Percentiles rank a stretch among this genome's conserved stretches.
Evolutionary conservation across 2,329 filamentous ascomycete genomes (phyloP).

Genomic region (Aspergillus unguis): DNA sequence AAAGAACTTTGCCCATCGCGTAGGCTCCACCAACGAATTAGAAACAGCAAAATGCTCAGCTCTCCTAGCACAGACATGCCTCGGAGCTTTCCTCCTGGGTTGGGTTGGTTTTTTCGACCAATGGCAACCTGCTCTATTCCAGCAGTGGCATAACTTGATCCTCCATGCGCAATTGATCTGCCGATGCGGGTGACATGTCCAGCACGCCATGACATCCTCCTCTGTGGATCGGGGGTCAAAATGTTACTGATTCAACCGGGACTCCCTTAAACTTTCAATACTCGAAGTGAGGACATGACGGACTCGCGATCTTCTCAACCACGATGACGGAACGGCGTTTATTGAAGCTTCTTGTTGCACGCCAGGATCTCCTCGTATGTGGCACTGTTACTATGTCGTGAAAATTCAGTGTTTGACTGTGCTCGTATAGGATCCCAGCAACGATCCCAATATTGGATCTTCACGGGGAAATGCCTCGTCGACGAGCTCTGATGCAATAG

Average conservation of each 20-base stretch:
- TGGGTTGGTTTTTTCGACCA: conserved; percentile 6
- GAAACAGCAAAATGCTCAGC: not conserved
- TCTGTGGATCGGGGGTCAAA: too few relatives aligned
- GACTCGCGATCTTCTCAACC: not conserved
- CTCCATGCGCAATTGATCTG: conserved; percentile 5
- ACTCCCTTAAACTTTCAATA: not conserved
- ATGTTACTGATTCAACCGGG: too few relatives aligned
- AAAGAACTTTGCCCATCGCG: not conserved
- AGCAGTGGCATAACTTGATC: conserved; percentile 15
- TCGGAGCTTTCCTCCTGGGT: not conserved
- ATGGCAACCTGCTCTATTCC: conserved; percentile 10
- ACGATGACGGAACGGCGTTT: conserved; percentile 4
- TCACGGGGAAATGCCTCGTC: conserved; percentile 39
- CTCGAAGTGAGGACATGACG: conserved; percentile 1
- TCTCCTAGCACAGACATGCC: not conserved
- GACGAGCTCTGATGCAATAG: conserved; percentile 29
- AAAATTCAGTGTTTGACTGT: not conserved
- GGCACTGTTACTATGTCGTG: not conserved
- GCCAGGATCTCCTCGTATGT: conserved; percentile 15
- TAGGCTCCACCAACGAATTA: not conserved
- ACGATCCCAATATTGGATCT: conserved; percentile 43
- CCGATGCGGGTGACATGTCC: conserved; percentile 27
- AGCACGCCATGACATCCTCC: conserved; percentile 9
- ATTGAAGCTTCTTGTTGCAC: conserved; percentile 7
- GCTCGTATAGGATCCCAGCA: conserved; percentile 31